Evolutionary conservation across 345 rosid species (phyloP).

Genomic region (Hibiscus tridactylites): DNA sequence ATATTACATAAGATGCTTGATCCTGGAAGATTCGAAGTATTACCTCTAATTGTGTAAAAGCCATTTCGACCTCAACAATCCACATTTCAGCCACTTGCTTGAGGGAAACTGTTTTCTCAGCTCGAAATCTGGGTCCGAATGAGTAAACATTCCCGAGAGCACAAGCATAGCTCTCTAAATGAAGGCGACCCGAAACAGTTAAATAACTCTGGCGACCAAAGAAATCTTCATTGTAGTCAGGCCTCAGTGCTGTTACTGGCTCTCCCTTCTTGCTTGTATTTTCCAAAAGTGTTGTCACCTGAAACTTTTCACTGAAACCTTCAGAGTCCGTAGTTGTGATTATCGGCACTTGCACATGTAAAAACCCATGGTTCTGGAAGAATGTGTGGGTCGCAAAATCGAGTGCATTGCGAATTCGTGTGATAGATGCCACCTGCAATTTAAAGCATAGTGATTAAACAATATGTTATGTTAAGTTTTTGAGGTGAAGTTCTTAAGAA

Average conservation of each 20-base stretch:
- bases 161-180: neutral
- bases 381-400: neutral
- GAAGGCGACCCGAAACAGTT: neutral
- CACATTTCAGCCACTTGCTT: neutral
- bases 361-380: neutral
- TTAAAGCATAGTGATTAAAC: neutral
- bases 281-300: neutral
- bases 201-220: neutral
- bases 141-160: neutral
- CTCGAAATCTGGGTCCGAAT: neutral
- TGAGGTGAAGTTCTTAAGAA: slow-evolving; percentile 1
- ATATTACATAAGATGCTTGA: neutral
- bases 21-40: neutral
- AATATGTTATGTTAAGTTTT: neutral
- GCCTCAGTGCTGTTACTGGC: neutral
- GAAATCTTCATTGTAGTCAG: neutral
- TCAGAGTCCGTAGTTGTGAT: neutral
- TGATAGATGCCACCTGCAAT: neutral
- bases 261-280: neutral
- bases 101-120: neutral
- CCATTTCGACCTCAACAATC: neutral
- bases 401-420: neutral
- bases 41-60: neutral
- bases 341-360: neutral
- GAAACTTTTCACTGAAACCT: neutral